Evolutionary conservation across 805 yeast species (phyloP).

Genomic region (Sugiyamaella mastotermitis): DNA sequence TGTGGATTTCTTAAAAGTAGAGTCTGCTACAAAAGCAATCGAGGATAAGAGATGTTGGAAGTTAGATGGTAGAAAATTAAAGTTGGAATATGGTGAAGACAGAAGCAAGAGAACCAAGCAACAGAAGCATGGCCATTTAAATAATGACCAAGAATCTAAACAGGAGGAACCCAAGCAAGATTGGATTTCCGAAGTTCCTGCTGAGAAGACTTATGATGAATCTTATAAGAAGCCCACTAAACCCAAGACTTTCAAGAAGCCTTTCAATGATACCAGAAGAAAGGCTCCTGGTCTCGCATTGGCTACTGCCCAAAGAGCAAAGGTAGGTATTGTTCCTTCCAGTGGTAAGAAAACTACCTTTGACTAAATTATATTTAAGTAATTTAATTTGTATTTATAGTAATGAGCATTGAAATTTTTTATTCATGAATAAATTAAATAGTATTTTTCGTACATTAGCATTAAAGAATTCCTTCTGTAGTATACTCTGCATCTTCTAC

Average conservation of each 20-base stretch:
- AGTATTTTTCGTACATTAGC: too few relatives aligned
- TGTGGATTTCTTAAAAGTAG: constrained; percentile 74
- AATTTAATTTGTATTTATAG: too few relatives aligned
- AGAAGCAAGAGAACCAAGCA: constrained; percentile 57
- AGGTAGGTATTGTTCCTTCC: constrained; percentile 82
- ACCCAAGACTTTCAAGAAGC: neutral
- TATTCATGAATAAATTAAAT: too few relatives aligned
- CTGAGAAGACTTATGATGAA: neutral
- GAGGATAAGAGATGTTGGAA: constrained; percentile 61
- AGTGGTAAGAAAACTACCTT: constrained; percentile 82
- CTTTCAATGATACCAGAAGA: constrained; percentile 4
- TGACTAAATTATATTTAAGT: constrained; percentile 30
- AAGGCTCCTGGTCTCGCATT: constrained; percentile 67
- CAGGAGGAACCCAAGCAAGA: constrained; percentile 4
- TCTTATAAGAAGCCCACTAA: neutral
- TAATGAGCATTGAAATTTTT: too few relatives aligned
- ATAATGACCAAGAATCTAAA: constrained; percentile 4
- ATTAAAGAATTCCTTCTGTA: neutral
- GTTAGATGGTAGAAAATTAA: constrained; percentile 65
- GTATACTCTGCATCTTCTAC: constrained; percentile 10
- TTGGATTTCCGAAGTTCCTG: neutral
- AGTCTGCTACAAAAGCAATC: constrained; percentile 78
- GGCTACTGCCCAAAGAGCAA: constrained; percentile 82
- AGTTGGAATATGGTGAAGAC: constrained; percentile 94
- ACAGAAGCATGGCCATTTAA: constrained; percentile 8